These are phyloP conservation scores for Candida namnaoensis DNA, from an alignment of 805 yeast genomes.

Conservation along the genomic window DNA sequence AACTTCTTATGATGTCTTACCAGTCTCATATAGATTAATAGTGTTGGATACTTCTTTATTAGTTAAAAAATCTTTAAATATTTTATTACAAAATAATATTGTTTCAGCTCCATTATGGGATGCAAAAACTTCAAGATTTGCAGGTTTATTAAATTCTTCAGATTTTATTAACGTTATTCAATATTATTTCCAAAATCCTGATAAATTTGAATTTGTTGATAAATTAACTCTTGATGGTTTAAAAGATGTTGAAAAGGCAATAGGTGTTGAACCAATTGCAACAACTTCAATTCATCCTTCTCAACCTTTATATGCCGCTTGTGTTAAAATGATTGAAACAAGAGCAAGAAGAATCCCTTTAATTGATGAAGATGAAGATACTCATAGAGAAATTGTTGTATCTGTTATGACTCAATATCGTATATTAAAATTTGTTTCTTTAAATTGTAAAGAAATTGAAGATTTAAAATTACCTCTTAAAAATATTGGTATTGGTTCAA, in stretches of 20 bases:
- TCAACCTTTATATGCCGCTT: slow-evolving; percentile 83
- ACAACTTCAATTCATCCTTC: slow-evolving; percentile 87
- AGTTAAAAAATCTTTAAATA: slow-evolving; percentile 85
- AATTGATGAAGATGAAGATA: slow-evolving; percentile 88
- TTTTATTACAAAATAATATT: slow-evolving; percentile 84
- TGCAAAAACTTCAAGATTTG: slow-evolving; percentile 79
- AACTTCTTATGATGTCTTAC: slow-evolving; percentile 93
- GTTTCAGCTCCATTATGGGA: slow-evolving; percentile 98
- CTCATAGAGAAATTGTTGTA: slow-evolving; percentile 89
- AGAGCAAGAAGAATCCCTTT: slow-evolving; percentile 91
- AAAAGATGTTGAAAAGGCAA: slow-evolving; percentile 77
- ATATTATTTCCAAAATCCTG: slow-evolving; percentile 85
- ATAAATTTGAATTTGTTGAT: slow-evolving; percentile 81
- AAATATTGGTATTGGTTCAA: slow-evolving; percentile 59
- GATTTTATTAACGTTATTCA: slow-evolving; percentile 95
- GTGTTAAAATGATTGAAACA: slow-evolving; percentile 81
- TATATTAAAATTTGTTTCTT: slow-evolving; percentile 87
- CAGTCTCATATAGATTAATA: slow-evolving; percentile 87
- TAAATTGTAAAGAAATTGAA: slow-evolving; percentile 91
- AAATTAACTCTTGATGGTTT: slow-evolving; percentile 77
- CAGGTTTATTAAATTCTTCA: slow-evolving; percentile 85
- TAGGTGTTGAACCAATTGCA: slow-evolving; percentile 81
- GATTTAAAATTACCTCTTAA: slow-evolving; percentile 69
- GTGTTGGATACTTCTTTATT: slow-evolving; percentile 88
- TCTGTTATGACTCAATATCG: slow-evolving; percentile 94